phyloP scores from a whole-genome alignment of 2,329 filamentous ascomycete genomes.

The Cercospora zeae-maydis region DNA sequence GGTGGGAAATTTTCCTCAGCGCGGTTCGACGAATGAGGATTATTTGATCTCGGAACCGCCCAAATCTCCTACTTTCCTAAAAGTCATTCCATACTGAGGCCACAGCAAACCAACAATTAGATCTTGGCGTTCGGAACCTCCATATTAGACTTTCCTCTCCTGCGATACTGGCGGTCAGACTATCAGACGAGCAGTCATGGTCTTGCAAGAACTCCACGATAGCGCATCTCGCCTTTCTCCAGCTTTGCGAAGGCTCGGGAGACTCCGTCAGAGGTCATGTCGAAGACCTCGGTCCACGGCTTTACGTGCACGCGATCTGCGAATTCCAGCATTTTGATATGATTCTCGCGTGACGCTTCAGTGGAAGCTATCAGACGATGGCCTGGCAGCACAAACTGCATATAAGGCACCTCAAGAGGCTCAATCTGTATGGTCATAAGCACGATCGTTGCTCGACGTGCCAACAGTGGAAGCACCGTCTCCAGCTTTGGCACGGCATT shows the following conservation, averaged over 20 bases:
- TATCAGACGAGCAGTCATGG: not conserved
- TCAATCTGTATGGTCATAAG: constrained; percentile 37
- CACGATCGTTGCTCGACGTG: constrained; percentile 34
- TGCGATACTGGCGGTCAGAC: not conserved
- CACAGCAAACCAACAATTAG: not conserved
- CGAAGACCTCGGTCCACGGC: constrained; percentile 45
- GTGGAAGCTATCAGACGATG: constrained; percentile 35
- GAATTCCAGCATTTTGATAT: constrained; percentile 45
- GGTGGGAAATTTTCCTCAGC: not conserved
- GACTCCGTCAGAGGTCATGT: constrained; percentile 41
- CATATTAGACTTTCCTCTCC: too few species aligned
- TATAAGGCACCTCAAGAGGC: constrained; percentile 33
- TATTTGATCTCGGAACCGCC: not conserved
- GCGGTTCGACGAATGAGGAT: not conserved
- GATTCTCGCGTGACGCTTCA: constrained; percentile 33
- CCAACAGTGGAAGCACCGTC: constrained; percentile 30
- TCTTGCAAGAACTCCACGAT: constrained; percentile 40
- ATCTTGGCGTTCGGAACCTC: not conserved
- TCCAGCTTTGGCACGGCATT: constrained; percentile 32
- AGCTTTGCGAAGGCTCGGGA: constrained; percentile 42
- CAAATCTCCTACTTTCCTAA: not conserved
- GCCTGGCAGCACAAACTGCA: constrained; percentile 37
- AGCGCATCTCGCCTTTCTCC: constrained; percentile 45
- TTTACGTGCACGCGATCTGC: constrained; percentile 42
- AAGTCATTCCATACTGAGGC: not conserved